Conservation (phyloP, 2,329 filamentous ascomycete species). For the Pseudopithomyces chartarum region DNA sequence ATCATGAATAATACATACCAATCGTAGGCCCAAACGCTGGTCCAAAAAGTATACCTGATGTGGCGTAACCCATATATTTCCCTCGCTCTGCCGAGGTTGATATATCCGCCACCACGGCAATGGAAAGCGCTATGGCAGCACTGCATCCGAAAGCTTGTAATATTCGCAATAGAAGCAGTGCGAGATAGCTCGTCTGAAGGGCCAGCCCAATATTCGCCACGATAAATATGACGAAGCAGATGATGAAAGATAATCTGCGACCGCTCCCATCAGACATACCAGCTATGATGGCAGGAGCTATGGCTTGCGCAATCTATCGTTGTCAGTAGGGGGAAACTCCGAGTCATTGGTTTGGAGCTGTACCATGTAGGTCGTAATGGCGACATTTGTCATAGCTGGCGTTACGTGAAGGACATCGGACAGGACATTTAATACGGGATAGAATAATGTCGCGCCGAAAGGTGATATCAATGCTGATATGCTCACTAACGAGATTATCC, state of each 20-base stretch:
- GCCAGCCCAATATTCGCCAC: conserved; percentile 44
- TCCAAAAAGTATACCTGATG: conserved; percentile 53
- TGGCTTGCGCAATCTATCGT: conserved; percentile 51
- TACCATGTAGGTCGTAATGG: conserved; percentile 57
- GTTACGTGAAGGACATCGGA: conserved; percentile 49
- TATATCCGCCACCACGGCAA: conserved; percentile 75
- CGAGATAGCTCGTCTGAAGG: conserved; percentile 42
- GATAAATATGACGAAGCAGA: conserved; percentile 47
- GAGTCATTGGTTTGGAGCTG: background rate
- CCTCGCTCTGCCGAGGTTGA: conserved; percentile 72
- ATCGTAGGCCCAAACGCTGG: conserved; percentile 43
- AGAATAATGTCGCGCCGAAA: conserved; percentile 45
- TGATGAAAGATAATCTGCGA: conserved; percentile 56
- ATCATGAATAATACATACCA: conserved; percentile 24
- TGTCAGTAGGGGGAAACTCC: conserved; percentile 10
- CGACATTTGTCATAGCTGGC: conserved; percentile 54
- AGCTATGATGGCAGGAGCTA: conserved; percentile 59
- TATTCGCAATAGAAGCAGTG: conserved; percentile 41
- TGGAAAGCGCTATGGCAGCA: conserved; percentile 61
- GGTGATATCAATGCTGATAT: conserved; percentile 56
- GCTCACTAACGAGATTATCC: conserved; percentile 56
- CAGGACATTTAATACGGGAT: conserved; percentile 42
- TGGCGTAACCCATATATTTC: conserved; percentile 71
- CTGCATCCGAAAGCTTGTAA: conserved; percentile 48
- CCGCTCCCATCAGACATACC: conserved; percentile 59